Conservation (phyloP, 345 rosid genomes). For the Anastatica hierochuntica region DNA sequence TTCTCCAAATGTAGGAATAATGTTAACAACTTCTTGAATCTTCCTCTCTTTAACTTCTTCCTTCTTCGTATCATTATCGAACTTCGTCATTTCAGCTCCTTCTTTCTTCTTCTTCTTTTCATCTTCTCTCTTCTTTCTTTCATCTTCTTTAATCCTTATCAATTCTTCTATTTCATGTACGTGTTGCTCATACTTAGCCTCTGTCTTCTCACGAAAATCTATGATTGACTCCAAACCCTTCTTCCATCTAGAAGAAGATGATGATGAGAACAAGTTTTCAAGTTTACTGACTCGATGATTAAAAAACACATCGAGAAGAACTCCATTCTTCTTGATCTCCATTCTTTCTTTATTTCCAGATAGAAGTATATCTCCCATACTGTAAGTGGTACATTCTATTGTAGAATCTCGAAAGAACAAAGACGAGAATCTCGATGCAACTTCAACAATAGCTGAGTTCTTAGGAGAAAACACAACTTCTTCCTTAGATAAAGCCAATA, state of each 20-base stretch:
- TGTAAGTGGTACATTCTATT: conserved; percentile 9
- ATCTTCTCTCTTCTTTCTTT: no score
- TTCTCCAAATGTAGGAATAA: conserved; percentile 1
- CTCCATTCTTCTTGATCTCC: conserved; percentile 8
- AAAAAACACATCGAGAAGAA: conserved; percentile 27
- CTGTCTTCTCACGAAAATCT: conserved; percentile 16
- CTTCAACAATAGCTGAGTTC: conserved; percentile 30
- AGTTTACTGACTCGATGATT: conserved; percentile 28
- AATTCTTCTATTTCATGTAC: background rate
- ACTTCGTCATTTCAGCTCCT: no score
- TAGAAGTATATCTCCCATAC: conserved; percentile 27
- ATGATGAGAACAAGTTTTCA: background rate
- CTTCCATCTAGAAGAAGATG: conserved; percentile 21
- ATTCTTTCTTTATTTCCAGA: conserved; percentile 29
- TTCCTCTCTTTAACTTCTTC: background rate
- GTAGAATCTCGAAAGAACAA: background rate
- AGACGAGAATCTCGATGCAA: conserved; percentile 17
- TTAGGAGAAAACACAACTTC: no score
- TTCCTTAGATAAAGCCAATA: conserved; percentile 4
- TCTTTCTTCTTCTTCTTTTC: no score
- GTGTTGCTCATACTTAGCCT: background rate
- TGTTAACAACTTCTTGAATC: background rate
- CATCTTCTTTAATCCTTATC: no score
- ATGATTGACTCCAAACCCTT: conserved; percentile 11
- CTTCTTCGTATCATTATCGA: background rate